Evolutionary conservation across 345 rosid genomes (phyloP), one percentile per base, ranked within the genome.

Genomic region (Orychophragmus violaceus): DNA sequence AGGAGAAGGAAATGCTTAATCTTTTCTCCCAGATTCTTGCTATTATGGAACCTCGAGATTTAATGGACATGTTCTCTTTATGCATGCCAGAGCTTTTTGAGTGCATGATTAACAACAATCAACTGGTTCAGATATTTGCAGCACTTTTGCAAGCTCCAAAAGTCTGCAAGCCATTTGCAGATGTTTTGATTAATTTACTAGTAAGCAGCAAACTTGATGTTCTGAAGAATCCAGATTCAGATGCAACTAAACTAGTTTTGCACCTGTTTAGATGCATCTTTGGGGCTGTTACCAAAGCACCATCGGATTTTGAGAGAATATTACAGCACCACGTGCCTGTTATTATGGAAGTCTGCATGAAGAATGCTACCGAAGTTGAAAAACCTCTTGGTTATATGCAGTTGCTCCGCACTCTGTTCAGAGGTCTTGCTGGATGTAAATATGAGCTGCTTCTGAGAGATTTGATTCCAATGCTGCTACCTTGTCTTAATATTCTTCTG

Each of bases 11-110:
- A 49, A 94, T 94, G 92, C 84, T 88, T 54, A 79, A 80, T 37
- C 88, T 83, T 42, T 90, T 88, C 64, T 90, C 97, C 71, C 96
- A 88, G 77, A 90, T 90, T 81, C 82, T 94, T 77, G 85, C 84
- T 51, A 88, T 94, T 55, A 87, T 94, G 99, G 99, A 94, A 80
- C 92, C 97, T 49, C 91, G 96, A 68, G 92, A 94, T 84, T 89
- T 90, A 23, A 88, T 90, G 99, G 97, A 94, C 79, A 88, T 94
- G 95, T 94, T 94, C 74, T 88, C 99, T 3, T 78, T 94, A 80
- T 94, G 99, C 62, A 84, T 94, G 96, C 92, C 96, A 59, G 96
- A 83, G 85, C 97, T 94, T 58, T 94, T 94, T 72, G 97, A 94
- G 74, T 85, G 89, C 90, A 90, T 94, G 99, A 87, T 88, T 71